Percentiles rank a stretch among this genome's conserved stretches.
These are phyloP conservation scores for Clonostachys solani DNA, from an alignment of 2,329 filamentous ascomycete genomes.

Conservation along the genomic window DNA sequence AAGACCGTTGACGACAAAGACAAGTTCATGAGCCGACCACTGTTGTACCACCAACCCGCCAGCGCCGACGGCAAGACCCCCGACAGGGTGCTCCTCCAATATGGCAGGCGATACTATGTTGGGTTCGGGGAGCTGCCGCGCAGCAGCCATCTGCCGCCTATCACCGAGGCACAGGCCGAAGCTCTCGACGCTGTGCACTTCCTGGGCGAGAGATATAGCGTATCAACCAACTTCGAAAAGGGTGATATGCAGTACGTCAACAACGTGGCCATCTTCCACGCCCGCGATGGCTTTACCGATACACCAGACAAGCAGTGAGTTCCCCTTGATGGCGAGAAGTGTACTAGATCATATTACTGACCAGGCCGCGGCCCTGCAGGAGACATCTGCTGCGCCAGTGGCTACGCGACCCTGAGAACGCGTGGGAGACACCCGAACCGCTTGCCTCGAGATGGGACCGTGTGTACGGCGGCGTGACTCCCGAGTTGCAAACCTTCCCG, in stretches of 20 bases:
- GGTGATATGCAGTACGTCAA: conserved; percentile 53
- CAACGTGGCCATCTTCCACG: conserved; percentile 50
- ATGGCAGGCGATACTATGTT: conserved; percentile 54
- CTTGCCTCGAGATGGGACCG: conserved; percentile 44
- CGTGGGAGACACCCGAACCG: conserved; percentile 39
- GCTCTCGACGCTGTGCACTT: conserved; percentile 48
- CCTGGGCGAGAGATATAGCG: conserved; percentile 37
- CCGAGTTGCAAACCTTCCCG: conserved; percentile 50
- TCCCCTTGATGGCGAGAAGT: not conserved
- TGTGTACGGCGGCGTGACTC: conserved; percentile 46
- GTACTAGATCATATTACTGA: not conserved
- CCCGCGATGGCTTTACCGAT: conserved; percentile 43
- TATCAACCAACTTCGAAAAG: conserved; percentile 38
- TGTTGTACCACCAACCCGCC: conserved; percentile 51
- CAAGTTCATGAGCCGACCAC: conserved; percentile 41
- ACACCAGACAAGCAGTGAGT: conserved; percentile 36
- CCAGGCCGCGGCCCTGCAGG: conserved; percentile 8
- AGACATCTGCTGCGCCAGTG: conserved; percentile 45
- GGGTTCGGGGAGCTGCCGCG: conserved; percentile 51
- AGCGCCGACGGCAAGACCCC: conserved; percentile 28
- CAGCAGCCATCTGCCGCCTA: conserved; percentile 48
- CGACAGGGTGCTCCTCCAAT: conserved; percentile 55
- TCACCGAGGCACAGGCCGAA: conserved; percentile 48
- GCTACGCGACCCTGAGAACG: conserved; percentile 42
- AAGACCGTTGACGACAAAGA: conserved; percentile 46